Conservation (phyloP, 805 yeast species). For the Alloascoidea africana region DNA sequence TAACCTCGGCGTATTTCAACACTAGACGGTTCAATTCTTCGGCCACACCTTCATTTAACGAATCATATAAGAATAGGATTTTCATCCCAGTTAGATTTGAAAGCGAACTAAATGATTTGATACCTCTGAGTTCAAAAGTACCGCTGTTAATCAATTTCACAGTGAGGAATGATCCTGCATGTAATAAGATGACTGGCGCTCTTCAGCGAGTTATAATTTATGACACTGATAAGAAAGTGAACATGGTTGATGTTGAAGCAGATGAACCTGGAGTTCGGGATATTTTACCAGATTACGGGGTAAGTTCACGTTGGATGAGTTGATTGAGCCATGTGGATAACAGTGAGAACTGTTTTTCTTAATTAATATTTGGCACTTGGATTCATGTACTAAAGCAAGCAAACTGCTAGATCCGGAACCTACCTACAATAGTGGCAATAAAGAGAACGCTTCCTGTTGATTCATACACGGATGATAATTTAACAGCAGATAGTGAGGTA, state of each 20-base stretch:
- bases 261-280: slow-evolving; percentile 52
- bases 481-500: neutral
- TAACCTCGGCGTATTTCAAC: too few species aligned
- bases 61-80: slow-evolving; percentile 21
- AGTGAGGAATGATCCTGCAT: slow-evolving; percentile 42
- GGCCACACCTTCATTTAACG: too few species aligned
- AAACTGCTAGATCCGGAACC: neutral
- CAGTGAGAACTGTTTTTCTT: too few species aligned
- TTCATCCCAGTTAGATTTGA: slow-evolving; percentile 40
- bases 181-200: slow-evolving; percentile 47
- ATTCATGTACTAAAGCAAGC: too few species aligned
- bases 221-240: slow-evolving; percentile 34
- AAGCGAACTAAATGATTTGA: slow-evolving; percentile 41
- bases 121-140: slow-evolving; percentile 24
- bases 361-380: too few species aligned
- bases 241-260: slow-evolving; percentile 56
- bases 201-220: slow-evolving; percentile 35
- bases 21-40: too few species aligned
- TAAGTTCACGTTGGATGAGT: slow-evolving; percentile 11
- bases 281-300: slow-evolving; percentile 39
- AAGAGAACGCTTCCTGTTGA: slow-evolving; percentile 1
- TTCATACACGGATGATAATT: neutral
- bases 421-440: neutral
- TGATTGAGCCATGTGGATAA: too few species aligned
- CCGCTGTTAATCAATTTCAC: slow-evolving; percentile 67